Conservation (phyloP, 768 basidiomycete species). For the Lactarius hengduanensis region DNA sequence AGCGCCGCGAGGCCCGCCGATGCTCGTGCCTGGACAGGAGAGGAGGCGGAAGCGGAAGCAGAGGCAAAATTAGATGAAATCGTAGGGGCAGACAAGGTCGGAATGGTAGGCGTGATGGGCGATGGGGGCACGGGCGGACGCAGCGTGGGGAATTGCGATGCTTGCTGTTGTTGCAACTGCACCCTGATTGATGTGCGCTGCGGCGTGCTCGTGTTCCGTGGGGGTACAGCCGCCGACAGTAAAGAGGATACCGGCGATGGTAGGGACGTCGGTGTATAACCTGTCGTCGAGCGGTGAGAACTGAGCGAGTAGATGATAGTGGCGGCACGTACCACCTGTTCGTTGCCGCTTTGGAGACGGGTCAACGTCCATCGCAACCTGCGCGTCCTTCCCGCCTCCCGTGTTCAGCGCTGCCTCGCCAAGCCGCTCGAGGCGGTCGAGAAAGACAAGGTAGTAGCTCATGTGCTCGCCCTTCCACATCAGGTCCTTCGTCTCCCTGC, state of each 20-base stretch:
- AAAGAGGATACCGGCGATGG: background rate
- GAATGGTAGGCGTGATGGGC: background rate
- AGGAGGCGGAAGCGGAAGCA: no score
- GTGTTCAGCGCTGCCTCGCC: background rate
- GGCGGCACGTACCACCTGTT: background rate
- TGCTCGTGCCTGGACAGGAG: no score
- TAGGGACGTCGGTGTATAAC: background rate
- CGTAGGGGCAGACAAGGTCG: no score
- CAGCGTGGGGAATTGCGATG: background rate
- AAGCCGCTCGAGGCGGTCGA: conserved; percentile 2
- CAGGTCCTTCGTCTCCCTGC: conserved; percentile 16
- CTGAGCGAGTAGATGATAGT: background rate
- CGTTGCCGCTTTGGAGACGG: conserved; percentile 15
- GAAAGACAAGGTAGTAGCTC: conserved; percentile 16
- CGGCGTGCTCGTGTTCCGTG: background rate
- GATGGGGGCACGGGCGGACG: background rate
- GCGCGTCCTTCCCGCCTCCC: background rate
- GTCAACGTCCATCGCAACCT: conserved; percentile 4
- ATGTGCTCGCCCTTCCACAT: conserved; percentile 22
- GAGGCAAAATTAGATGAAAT: no score
- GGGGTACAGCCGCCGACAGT: background rate
- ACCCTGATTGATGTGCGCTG: no score
- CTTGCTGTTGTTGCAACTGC: no score
- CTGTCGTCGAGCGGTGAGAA: background rate
- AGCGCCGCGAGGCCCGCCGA: no score